Percentiles rank a stretch among this genome's conserved stretches.
phyloP scores from a whole-genome alignment of 1,284 basidiomycete genomes.

The Termitomyces sp. region DNA sequence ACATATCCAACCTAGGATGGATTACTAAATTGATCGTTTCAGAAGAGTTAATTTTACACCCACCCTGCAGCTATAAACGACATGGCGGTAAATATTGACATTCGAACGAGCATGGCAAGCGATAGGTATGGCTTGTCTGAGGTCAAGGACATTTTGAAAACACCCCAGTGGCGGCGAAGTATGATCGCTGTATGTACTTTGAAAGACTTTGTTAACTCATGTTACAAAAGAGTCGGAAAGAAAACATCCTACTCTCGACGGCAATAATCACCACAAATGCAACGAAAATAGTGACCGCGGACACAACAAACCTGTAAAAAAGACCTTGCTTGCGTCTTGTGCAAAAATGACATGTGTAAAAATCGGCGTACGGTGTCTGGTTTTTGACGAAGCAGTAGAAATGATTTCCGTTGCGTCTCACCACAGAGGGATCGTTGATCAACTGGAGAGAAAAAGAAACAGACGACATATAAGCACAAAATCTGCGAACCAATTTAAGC shows the following conservation, averaged over 20 bases:
- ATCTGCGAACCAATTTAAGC: not conserved
- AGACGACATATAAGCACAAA: not conserved
- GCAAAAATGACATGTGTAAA: not conserved
- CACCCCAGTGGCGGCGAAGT: not conserved
- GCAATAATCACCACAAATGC: not conserved
- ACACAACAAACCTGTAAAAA: not conserved
- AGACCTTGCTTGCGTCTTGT: too few relatives aligned
- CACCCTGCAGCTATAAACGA: not conserved
- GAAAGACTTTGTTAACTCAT: not conserved
- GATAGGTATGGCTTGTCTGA: not conserved
- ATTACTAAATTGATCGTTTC: not conserved
- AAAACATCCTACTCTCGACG: not conserved
- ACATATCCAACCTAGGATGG: not conserved
- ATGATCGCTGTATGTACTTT: not conserved
- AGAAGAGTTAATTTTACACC: not conserved
- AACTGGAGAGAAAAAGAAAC: not conserved
- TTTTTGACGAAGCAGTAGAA: slow-evolving; percentile 13
- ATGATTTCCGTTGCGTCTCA: slow-evolving; percentile 8
- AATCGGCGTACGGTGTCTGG: slow-evolving; percentile 6
- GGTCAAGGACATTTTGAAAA: not conserved
- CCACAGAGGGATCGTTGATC: slow-evolving; percentile 2
- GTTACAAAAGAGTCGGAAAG: not conserved
- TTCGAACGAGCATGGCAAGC: not conserved
- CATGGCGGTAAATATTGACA: not conserved
- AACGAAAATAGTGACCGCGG: not conserved